Evolutionary conservation across 352 stramenopile species (phyloP).

Genomic region (Phytophthora pluvialis): DNA sequence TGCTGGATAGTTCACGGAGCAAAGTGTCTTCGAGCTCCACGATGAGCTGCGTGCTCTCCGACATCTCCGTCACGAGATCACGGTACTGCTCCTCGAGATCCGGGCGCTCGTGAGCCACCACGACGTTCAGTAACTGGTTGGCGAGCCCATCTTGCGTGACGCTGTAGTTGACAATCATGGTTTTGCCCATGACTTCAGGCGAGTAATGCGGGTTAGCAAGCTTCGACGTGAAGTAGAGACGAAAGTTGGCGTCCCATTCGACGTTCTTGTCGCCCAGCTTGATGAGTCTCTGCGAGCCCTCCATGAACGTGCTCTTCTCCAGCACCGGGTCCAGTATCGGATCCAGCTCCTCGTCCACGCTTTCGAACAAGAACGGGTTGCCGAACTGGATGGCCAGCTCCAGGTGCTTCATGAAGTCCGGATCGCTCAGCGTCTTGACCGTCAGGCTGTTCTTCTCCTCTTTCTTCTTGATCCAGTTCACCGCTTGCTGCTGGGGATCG

Average conservation of each 20-base stretch:
- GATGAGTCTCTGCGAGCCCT: conserved; percentile 91
- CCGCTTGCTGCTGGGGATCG: conserved; percentile 95
- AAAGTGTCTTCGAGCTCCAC: conserved; percentile 94
- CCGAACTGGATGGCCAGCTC: conserved; percentile 96
- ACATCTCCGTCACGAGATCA: conserved; percentile 93
- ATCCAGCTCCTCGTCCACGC: conserved; percentile 94
- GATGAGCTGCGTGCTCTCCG: conserved; percentile 92
- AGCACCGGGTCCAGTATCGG: conserved; percentile 95
- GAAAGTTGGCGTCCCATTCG: conserved; percentile 94
- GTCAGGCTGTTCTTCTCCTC: conserved; percentile 94
- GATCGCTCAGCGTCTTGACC: conserved; percentile 93
- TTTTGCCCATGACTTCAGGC: conserved; percentile 96
- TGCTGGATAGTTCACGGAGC: conserved; percentile 90
- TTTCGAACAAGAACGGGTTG: conserved; percentile 96
- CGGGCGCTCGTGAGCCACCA: conserved; percentile 92
- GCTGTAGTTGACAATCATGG: conserved; percentile 97
- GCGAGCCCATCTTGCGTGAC: conserved; percentile 93
- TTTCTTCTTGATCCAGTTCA: conserved; percentile 97
- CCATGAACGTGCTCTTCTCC: conserved; percentile 94
- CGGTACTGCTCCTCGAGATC: conserved; percentile 95
- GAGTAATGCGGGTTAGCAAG: conserved; percentile 95
- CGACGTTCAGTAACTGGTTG: conserved; percentile 94
- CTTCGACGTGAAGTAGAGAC: conserved; percentile 95
- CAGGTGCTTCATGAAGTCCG: conserved; percentile 96
- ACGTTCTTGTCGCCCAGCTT: conserved; percentile 95